phyloP scores from a whole-genome alignment of 1,284 basidiomycete genomes.

The Rhodofomes roseus region DNA sequence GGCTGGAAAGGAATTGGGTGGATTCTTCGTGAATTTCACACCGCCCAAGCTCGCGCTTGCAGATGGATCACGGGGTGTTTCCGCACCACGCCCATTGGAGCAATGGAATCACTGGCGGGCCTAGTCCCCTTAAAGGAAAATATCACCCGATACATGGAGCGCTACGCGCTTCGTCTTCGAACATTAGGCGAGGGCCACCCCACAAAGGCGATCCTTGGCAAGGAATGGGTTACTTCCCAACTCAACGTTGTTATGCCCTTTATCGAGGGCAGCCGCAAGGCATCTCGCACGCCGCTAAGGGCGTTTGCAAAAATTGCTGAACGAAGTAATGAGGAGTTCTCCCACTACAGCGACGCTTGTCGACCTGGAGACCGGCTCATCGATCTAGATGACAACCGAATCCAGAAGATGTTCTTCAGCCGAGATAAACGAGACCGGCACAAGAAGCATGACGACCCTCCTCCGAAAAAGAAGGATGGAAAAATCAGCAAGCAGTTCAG shows the following conservation, averaged over 20 bases:
- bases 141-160: conserved; percentile 9
- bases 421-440: background rate
- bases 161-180: too few species aligned
- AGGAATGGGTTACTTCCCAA: too few species aligned
- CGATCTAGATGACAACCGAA: background rate
- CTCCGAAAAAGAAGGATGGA: background rate
- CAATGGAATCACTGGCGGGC: conserved; percentile 12
- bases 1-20: too few species aligned
- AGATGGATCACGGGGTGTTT: conserved; percentile 17
- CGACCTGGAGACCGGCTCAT: background rate
- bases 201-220: too few species aligned
- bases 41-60: conserved; percentile 8
- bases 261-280: too few species aligned
- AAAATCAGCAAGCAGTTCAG: background rate
- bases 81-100: conserved; percentile 11
- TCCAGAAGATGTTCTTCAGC: background rate
- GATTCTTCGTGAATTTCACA: conserved; percentile 1
- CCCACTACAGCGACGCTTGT: background rate
- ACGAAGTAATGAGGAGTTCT: background rate
- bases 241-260: too few species aligned
- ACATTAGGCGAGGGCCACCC: too few species aligned
- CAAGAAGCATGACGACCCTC: background rate
- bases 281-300: too few species aligned
- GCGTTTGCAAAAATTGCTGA: too few species aligned
- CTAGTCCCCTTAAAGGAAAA: conserved; percentile 9